Evolutionary conservation across 805 yeast genomes (phyloP), one percentile per base, ranked within the genome.

Genomic region (Saturnispora dispora): DNA sequence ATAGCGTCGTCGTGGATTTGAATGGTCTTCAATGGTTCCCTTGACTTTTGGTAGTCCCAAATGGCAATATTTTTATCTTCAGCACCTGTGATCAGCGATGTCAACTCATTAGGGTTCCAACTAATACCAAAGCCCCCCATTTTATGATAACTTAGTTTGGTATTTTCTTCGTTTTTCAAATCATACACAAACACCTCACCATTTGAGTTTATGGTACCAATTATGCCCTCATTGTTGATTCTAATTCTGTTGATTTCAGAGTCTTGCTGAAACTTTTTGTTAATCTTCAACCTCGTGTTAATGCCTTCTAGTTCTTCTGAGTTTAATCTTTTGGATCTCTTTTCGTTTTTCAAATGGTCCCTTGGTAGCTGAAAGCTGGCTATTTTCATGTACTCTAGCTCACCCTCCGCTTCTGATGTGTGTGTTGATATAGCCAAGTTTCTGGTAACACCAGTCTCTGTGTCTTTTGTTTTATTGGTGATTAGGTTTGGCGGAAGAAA

Each of bases 191-290:
- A 78, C 0, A 82, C 76, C 39, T 72, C 75, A 37, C 95, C 95
- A 3, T 60, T 60, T 0, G 89, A 91, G 55, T 80, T 79, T 45
- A 86, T 83, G 0, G 90, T 79, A 9, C 87, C 83, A 9, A 85
- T 72, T 0, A 74, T 58, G 20, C 66, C 69, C 3, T 79, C 64
- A 50, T 78, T 71, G 77, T 79, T 77, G 56, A 76, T 78, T 44
- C 90, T 75, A 9, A 87, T 88, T 53, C 91, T 71, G 58, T 85
- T 85, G 20, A 85, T 77, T 63, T 86, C 95, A n/a, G 71, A 67
- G 11, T 72, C 71, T 57, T 82, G 85, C 53, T 72, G 72, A 55
- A 76, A 76, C 62, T 85, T 85, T 61, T 80, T 79, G 37, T 71
- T 68, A 32, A 84, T 78, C 57, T 76, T 82, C 28, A 85, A 72